Evolutionary conservation across 192 early-diverging fungal genomes (phyloP).

Genomic region (Podila epigama): DNA sequence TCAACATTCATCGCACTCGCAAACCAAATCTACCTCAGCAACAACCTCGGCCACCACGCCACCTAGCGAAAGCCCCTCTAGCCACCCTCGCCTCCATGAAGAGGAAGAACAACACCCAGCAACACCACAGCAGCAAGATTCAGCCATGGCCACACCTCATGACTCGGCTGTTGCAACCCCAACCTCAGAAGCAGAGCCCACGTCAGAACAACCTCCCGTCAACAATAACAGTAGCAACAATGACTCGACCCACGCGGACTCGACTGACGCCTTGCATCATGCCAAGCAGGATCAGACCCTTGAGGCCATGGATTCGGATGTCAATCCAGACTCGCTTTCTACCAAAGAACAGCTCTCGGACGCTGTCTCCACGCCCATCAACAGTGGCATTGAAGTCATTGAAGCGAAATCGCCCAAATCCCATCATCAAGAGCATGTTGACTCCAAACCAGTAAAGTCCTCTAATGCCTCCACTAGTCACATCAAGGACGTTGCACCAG

Average conservation of each 20-base stretch:
- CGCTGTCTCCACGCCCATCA: constrained; percentile 16
- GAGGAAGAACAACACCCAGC: no score
- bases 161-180: not conserved
- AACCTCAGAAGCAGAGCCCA: no score
- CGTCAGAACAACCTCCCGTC: no score
- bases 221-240: no score
- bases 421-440: no score
- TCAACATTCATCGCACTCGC: constrained; percentile 14
- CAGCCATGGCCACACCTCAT: constrained; percentile 2
- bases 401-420: no score
- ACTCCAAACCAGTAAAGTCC: not conserved
- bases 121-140: not conserved
- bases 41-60: not conserved
- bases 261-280: not conserved
- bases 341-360: constrained; percentile 3
- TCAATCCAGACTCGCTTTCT: not conserved
- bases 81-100: no score
- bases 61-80: not conserved
- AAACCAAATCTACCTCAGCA: not conserved
- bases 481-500: not conserved
- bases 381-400: not conserved
- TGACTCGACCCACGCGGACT: not conserved
- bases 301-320: constrained; percentile 9
- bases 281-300: constrained; percentile 23
- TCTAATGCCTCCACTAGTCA: not conserved